Base-by-base conservation (phyloP, 371 early-diverging fungal genomes). In the Circinella umbellata region DNA sequence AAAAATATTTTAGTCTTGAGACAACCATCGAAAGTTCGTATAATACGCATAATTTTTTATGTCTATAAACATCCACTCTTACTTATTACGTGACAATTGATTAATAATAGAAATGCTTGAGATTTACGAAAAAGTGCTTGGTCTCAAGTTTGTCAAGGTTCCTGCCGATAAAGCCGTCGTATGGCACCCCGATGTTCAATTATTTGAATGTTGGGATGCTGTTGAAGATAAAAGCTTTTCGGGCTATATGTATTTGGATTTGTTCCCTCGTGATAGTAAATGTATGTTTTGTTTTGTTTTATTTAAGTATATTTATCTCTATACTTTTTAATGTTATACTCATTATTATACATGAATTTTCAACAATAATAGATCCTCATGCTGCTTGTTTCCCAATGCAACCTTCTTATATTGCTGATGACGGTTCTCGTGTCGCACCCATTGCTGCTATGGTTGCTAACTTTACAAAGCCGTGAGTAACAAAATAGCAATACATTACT, bases 371-470 rank as follows among this genome's bases (percentile, higher is more conserved):
- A 92, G 86, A 89, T 63, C 80, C 86, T 62, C 93, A 93, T 72
- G 94, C 94, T 35, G 91, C 91, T 13, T 89, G 87, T 55, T 92
- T 90, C 81, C 85, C 86, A 37, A 80, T 94, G 20, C 92, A 89
- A 48, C 81, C 92, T 18, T 90, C 91, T 48, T 90, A 76, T 57
- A 69, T 73, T 55, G 76, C 69, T 37, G 72, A 73, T 5, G 82
- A 89, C 66, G 88, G 88, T 4, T 75, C 81, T 13, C 79, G 80
- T 55, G 85, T 88, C 67, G 77, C 83, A 39, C 93, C 95, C 14
- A 89, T 91, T 63, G 91, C 92, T 17, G 94, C 92, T 35, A 92
- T 94, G 91, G 92, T 92, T 1, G 89, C 93, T 61, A 94, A 94
- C 80, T 93, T 94, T 73, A 84, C 91, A 61, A 93, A 93, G 68